phyloP scores from a whole-genome alignment of 768 basidiomycete genomes.

The Suillus discolor region DNA sequence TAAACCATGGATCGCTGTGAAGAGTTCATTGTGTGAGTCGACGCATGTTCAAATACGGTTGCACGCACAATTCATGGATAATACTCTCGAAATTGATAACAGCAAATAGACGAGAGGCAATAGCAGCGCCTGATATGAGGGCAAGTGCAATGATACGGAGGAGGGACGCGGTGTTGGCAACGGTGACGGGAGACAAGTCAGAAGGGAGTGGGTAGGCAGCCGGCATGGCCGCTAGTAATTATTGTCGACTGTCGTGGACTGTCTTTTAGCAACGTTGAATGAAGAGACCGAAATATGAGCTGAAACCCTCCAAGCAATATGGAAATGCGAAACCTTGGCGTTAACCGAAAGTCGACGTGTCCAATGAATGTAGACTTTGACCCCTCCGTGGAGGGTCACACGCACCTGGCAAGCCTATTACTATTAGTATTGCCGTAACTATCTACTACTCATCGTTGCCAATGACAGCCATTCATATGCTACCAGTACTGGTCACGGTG shows the following conservation, averaged over 20 bases:
- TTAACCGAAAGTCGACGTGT: slow-evolving; percentile 27
- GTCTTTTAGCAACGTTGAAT: slow-evolving; percentile 6
- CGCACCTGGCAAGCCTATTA: not conserved
- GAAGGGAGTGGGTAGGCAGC: slow-evolving; percentile 74
- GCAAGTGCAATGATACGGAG: slow-evolving; percentile 88
- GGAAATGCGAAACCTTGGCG: slow-evolving; percentile 3
- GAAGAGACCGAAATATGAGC: not conserved
- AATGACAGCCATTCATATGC: not conserved
- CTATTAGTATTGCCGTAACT: not conserved
- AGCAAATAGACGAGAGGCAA: slow-evolving; percentile 94
- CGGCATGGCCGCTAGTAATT: slow-evolving; percentile 56
- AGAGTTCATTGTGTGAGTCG: not conserved
- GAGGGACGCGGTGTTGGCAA: slow-evolving; percentile 87
- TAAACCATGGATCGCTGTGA: slow-evolving; percentile 96
- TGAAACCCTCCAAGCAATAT: not conserved
- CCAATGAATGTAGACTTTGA: slow-evolving; percentile 3
- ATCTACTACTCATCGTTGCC: not conserved
- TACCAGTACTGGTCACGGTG: not conserved
- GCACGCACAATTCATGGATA: slow-evolving; percentile 95
- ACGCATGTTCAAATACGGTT: not conserved
- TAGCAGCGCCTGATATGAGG: slow-evolving; percentile 91
- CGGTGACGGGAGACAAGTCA: slow-evolving; percentile 67
- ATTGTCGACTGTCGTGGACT: slow-evolving; percentile 2
- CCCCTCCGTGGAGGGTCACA: slow-evolving; percentile 1
- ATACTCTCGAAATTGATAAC: slow-evolving; percentile 99